Percentiles rank a stretch among this genome's conserved stretches.
These are phyloP conservation scores for Fusarium cyanostomum DNA, from an alignment of 2,329 filamentous ascomycete species.

Conservation along the genomic window DNA sequence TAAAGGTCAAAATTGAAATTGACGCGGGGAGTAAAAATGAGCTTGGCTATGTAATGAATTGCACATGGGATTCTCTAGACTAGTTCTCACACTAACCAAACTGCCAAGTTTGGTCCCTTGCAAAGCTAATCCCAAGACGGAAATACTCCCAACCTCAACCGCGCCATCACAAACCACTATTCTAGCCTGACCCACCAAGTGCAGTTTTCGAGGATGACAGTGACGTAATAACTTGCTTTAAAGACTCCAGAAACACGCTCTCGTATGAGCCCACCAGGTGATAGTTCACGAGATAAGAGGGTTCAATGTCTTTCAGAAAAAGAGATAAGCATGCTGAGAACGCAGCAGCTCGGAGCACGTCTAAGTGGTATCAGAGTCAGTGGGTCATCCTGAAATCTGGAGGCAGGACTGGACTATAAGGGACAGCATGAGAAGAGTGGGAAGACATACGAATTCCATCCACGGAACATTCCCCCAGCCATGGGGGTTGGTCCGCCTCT, in stretches of 20 bases:
- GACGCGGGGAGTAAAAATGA: too few species aligned
- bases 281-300: background rate
- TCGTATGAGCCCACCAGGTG: background rate
- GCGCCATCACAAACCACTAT: background rate
- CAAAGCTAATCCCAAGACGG: conserved; percentile 17
- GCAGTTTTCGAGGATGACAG: too few species aligned
- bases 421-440: background rate
- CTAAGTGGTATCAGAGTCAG: background rate
- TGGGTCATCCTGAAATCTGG: background rate
- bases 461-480: conserved; percentile 38
- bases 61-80: background rate
- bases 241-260: background rate
- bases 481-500: conserved; percentile 20
- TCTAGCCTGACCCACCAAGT: background rate
- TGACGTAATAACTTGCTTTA: too few species aligned
- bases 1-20: background rate
- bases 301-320: conserved; percentile 19
- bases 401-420: fast-evolving
- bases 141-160: conserved; percentile 14
- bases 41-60: background rate
- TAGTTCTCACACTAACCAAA: background rate
- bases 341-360: conserved; percentile 29
- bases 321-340: conserved; percentile 33
- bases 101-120: background rate
- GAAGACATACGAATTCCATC: conserved; percentile 44